Evolutionary conservation across 495 filamentous ascomycete genomes (phyloP), one percentile per base, ranked within the genome.

Genomic region (Neurospora africana): DNA sequence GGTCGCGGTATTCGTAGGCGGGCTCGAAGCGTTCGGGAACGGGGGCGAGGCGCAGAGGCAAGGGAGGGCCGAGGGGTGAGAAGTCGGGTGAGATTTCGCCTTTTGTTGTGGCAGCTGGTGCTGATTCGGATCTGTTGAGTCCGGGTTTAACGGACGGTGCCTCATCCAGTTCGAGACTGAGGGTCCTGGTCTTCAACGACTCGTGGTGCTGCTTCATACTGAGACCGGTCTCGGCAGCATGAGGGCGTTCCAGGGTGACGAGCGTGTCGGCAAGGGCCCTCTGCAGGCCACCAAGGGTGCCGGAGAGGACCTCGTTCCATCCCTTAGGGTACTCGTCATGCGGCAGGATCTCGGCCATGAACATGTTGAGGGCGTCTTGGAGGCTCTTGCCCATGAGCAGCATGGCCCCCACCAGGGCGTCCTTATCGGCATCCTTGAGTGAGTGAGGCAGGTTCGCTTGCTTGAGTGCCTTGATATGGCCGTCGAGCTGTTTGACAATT

Each of bases 331-430:
- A 76, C 36, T 78, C 74, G 5, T 80, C 77, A 23, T 74, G 71
- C 9, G 78, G 78, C 44, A 80, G 36, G 11, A 79, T 39, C 58
- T 80, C 77, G 11, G 65, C 70, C 5, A 80, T 71, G 53, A 65
- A 65, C 67, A 80, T 75, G 68, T 70, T 67, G 19, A 80, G 76
- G 37, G 77, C 78, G 19, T 77, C 69, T 2, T 79, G 72, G 2
- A 80, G 76, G 43, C 74, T 78, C 15, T 77, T 71, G 38, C 76
- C 75, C 44, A 80, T 69, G 38, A 74, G 71, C 67, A 80, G 69
- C 17, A 79, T 74, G 8, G 77, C 78, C 27, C 77, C 78, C 33
- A 80, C 74, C 19, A 80, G 71, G 9, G 71, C 68, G 65, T 80
- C 78, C 65, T 78, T 79, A 65, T 79, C 78, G 35, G 72, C 71